Base-by-base conservation (phyloP, 2,329 filamentous ascomycete genomes). In the Penicillium hordei region DNA sequence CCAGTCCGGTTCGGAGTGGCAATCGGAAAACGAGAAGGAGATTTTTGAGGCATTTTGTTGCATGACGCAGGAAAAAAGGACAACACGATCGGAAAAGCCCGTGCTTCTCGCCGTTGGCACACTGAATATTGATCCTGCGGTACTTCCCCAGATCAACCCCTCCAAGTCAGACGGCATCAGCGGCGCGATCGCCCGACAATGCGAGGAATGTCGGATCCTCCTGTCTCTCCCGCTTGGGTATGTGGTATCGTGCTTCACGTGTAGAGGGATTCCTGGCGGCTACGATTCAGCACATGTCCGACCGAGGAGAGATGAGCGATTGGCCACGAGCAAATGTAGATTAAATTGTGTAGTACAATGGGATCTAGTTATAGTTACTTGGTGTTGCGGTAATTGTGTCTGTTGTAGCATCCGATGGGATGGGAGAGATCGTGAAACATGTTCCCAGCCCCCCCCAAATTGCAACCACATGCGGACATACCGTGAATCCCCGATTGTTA, bases 21-120 rank as follows among this genome's bases (percentile, higher is more conserved):
- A 45, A 52, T 33, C 34, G 33, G 50, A 7, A 10, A 17, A 31
- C 5, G 15, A 12, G 2, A 36, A 53, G 6, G 3, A n/a, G 3
- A 34, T 1, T 8, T 29, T 54, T 64, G 62, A 63, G 62, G 58
- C 58, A 64, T 64, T 64, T 64, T 63, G 56, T 59, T 52, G 53
- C 50, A 52, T 52, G 50, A 52, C 40, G 39, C 39, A 45, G 50
- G 29, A 19, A 10, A 33, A 33, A 13, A 39, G n/a, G 9, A 44
- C 23, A 43, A 38, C 36, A 44, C 52, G 48, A 61, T 52, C 51
- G 52, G 19, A 40, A 40, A 48, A 42, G 52, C 7, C 50, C 50
- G 50, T 52, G 38, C 50, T 31, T 23, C 4, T 43, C 7, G 13
- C 23, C 12, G 38, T 52, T 19, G 34, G 39, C 19, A 34, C 9